Conservation (phyloP, 805 yeast genomes). For the Candida xiaguanensis region DNA sequence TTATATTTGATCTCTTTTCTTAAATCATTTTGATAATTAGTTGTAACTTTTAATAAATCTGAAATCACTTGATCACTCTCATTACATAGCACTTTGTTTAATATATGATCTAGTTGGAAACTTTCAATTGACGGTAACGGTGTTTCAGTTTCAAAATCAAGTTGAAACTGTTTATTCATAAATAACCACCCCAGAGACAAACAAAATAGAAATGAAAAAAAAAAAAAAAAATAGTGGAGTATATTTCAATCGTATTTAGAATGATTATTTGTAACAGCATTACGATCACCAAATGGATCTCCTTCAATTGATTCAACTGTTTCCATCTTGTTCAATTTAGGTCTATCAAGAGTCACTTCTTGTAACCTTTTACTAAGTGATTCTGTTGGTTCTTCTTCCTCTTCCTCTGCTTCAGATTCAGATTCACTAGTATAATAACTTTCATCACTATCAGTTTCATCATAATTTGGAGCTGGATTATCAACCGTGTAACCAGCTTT, state of each 20-base stretch:
- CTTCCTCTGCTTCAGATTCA: constrained; percentile 14
- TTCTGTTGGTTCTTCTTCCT: constrained; percentile 12
- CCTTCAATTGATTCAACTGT: constrained; percentile 20
- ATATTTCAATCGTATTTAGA: constrained; percentile 16
- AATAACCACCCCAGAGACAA: neutral
- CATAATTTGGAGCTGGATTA: constrained; percentile 34
- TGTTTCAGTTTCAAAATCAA: constrained; percentile 1
- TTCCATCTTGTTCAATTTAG: constrained; percentile 17
- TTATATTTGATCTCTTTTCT: constrained; percentile 29
- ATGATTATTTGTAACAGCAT: constrained; percentile 15
- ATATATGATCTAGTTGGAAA: constrained; percentile 29
- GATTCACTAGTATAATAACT: constrained; percentile 32
- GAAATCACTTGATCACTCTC: constrained; percentile 30
- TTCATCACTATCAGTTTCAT: constrained; percentile 28
- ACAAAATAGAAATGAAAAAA: neutral
- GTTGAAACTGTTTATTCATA: neutral
- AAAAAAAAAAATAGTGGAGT: too few species aligned
- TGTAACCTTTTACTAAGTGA: constrained; percentile 10
- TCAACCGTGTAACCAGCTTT: constrained; percentile 39
- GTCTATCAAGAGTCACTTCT: constrained; percentile 11
- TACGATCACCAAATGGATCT: constrained; percentile 39
- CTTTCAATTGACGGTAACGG: constrained; percentile 25
- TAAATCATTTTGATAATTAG: constrained; percentile 35
- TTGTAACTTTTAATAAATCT: constrained; percentile 23
- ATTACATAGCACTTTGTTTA: constrained; percentile 18